These are phyloP conservation scores for Penicillium digitatum DNA, from an alignment of 2,329 filamentous ascomycete genomes.

Conservation along the genomic window DNA sequence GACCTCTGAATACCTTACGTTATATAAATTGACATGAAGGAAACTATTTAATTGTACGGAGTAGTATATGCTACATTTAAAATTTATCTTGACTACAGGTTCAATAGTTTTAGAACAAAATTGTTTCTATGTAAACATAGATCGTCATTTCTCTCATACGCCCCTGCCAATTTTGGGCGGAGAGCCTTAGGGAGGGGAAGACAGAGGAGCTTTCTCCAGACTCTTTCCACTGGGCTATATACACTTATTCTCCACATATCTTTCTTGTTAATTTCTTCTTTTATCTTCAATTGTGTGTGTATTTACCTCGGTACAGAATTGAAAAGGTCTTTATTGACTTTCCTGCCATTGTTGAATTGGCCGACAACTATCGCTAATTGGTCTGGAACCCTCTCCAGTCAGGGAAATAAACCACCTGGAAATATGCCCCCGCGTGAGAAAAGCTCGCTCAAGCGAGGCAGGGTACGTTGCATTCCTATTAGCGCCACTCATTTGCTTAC, in stretches of 20 bases:
- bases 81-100: not conserved
- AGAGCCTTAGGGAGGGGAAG: not conserved
- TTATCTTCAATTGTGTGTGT: not conserved
- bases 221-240: not conserved
- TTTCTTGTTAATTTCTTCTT: not conserved
- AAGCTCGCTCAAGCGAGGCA: conserved; percentile 77
- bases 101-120: not conserved
- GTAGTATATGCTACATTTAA: too few species aligned
- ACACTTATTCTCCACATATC: not conserved
- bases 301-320: not conserved
- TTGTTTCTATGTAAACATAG: not conserved
- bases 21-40: not conserved
- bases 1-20: conserved; percentile 2
- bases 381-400: conserved; percentile 12
- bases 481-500: conserved; percentile 21
- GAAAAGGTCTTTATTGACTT: not conserved
- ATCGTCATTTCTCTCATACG: not conserved
- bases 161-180: not conserved
- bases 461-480: conserved; percentile 52
- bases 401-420: conserved; percentile 8
- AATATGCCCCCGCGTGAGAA: conserved; percentile 59
- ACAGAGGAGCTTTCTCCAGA: not conserved
- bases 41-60: not conserved
- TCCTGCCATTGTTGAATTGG: not conserved
- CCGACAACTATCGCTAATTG: conserved; percentile 13